These are phyloP conservation scores for Boehmeria nivea DNA, from an alignment of 306 rosid species.

Conservation along the genomic window DNA sequence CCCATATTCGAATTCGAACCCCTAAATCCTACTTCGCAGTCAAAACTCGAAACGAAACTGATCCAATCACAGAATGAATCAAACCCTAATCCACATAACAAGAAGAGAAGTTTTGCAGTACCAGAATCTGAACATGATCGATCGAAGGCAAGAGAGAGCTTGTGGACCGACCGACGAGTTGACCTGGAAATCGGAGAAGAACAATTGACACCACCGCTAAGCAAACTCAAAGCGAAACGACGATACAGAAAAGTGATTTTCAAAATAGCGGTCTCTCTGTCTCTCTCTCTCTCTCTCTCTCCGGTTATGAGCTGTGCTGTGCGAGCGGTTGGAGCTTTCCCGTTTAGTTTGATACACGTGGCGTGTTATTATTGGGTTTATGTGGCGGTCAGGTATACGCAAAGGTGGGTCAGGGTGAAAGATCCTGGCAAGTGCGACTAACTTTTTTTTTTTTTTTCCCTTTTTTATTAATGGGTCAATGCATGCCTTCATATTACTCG, in stretches of 20 bases:
- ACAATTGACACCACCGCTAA: conserved; percentile 1
- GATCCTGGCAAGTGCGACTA: background rate
- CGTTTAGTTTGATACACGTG: background rate
- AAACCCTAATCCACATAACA: conserved; percentile 9
- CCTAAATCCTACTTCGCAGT: too few species aligned
- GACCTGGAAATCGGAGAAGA: background rate
- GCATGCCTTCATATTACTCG: too few species aligned
- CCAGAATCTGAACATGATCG: conserved; percentile 81
- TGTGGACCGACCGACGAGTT: conserved; percentile 15
- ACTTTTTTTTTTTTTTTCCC: too few species aligned
- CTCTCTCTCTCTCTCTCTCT: background rate
- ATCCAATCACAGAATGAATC: background rate
- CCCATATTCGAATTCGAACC: too few species aligned
- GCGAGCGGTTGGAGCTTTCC: background rate
- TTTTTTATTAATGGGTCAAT: too few species aligned
- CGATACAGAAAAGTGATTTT: background rate
- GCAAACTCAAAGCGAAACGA: background rate
- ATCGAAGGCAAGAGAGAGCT: background rate
- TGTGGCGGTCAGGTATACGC: background rate
- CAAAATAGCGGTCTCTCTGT: too few species aligned
- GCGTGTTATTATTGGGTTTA: background rate
- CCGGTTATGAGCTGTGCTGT: background rate
- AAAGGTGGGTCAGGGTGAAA: background rate
- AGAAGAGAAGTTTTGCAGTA: too few species aligned
- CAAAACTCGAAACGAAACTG: background rate